Base-by-base conservation (phyloP, 164 flowering plant genomes). In the Euptelea pleiosperma region DNA sequence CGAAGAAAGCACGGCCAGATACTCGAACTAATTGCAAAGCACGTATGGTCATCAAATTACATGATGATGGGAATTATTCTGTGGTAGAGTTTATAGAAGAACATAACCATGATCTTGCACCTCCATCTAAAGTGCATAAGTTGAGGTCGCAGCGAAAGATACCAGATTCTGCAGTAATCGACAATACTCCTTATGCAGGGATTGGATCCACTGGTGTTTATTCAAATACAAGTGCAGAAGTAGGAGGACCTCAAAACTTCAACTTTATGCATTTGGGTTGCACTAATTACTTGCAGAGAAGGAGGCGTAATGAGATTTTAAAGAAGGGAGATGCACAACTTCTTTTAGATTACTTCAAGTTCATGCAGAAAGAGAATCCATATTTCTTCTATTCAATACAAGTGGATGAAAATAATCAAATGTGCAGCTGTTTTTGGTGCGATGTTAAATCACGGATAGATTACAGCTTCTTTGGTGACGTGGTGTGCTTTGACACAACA, bases 71-170 rank as follows among this genome's bases (percentile, higher is more conserved):
- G 14, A 55, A 37, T 11, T 36, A 35, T 37, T 10, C 18, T 24
- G 14, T 55, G 7, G 3, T 30, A 7, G 43, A 37, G 3, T 55
- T 55, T 36, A 19, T 21, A 9, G 29, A n/a, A 11, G 28, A 22
- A 29, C 58, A 55, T 25, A 55, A 55, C 21, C 58, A 55, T 55
- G n/a, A 18, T 19, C 29, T 55, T 55, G 58, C 26, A 35, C 18
- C 18, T 55, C 42, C 58, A 21, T 8, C 18, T 16, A 24, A 55
- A 40, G 43, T 37, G 33, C 41, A 55, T 40, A 16, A 36, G 44
- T 37, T 55, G 34, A 39, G 60, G 47, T 56, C 60, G 16, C 60
- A 56, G n/a, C 12, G 60, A 41, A 40, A 28, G 16, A 6, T 41
- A n/a, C 11, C 12, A 8, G 6, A 25, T 24, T 31, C 60, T 1